Evolutionary conservation across 2,329 filamentous ascomycete genomes (phyloP).

Genomic region (Aureobasidium lini): DNA sequence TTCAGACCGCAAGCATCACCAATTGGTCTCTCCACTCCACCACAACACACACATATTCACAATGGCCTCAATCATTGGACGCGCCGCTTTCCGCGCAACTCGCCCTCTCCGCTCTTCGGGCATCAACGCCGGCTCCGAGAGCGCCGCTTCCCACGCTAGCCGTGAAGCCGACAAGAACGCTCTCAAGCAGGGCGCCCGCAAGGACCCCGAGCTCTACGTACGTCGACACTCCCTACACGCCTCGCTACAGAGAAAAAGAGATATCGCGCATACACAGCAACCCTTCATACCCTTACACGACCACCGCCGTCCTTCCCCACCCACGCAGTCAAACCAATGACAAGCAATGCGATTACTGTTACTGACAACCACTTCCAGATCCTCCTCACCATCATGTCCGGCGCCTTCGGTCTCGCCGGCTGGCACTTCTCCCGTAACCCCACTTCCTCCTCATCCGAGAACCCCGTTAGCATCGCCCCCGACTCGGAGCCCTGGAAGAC

Average conservation of each 20-base stretch:
- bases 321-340: background rate
- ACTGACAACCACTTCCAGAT: constrained; percentile 50
- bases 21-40: constrained; percentile 6
- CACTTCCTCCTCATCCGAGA: constrained; percentile 77
- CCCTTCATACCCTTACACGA: background rate
- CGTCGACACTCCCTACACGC: constrained; percentile 21
- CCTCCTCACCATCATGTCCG: constrained; percentile 83
- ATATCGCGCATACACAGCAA: background rate
- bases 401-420: constrained; percentile 78
- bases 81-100: constrained; percentile 39
- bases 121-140: constrained; percentile 32
- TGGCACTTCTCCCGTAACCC: constrained; percentile 85
- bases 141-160: constrained; percentile 38
- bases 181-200: constrained; percentile 57
- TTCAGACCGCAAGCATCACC: background rate
- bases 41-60: constrained; percentile 17
- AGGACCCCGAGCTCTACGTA: constrained; percentile 71
- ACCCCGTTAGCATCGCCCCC: constrained; percentile 63
- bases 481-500: constrained; percentile 89
- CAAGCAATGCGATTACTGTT: background rate
- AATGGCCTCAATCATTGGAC: constrained; percentile 41
- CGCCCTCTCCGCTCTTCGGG: constrained; percentile 35
- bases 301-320: background rate
- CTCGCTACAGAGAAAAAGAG: background rate
- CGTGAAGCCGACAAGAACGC: constrained; percentile 33